Percentiles rank a stretch among this genome's conserved stretches.
These are phyloP conservation scores for Phytophthora palmivora DNA, from an alignment of 352 stramenopile genomes.

Conservation along the genomic window DNA sequence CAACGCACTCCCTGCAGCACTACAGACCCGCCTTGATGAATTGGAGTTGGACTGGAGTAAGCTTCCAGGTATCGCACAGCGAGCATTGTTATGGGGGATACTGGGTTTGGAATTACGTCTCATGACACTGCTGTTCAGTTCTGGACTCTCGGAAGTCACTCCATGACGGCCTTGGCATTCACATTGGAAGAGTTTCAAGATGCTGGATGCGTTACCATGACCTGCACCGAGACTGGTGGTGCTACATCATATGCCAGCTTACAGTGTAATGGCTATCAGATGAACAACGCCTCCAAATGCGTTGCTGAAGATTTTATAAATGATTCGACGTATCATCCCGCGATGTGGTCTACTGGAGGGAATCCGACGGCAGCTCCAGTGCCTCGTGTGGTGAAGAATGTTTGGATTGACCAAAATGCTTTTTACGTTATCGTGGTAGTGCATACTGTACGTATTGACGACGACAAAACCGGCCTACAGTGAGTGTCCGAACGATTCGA, in stretches of 20 bases:
- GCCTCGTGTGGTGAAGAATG: conserved; percentile 10
- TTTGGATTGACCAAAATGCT: conserved; percentile 4
- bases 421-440: conserved; percentile 22
- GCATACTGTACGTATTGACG: conserved; percentile 11
- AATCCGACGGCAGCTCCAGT: conserved; percentile 13
- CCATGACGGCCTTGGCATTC: conserved; percentile 34
- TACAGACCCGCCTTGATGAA: conserved; percentile 14
- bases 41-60: conserved; percentile 16
- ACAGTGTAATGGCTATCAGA: conserved; percentile 39
- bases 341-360: conserved; percentile 33
- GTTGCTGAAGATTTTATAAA: conserved; percentile 26
- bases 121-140: conserved; percentile 16
- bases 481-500: conserved; percentile 7
- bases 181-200: conserved; percentile 13
- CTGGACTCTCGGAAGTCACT: conserved; percentile 20
- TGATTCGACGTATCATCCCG: conserved; percentile 11
- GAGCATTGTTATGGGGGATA: conserved; percentile 44
- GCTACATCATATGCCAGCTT: conserved; percentile 5
- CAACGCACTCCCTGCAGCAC: conserved; percentile 1
- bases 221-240: conserved; percentile 24
- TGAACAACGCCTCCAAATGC: conserved; percentile 36
- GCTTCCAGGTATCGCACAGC: conserved; percentile 30
- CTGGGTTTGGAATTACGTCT: conserved; percentile 22
- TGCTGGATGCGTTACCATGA: conserved; percentile 14
- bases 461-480: conserved; percentile 34